phyloP scores from a whole-genome alignment of 768 basidiomycete genomes.

The Lactarius sanguifluus region DNA sequence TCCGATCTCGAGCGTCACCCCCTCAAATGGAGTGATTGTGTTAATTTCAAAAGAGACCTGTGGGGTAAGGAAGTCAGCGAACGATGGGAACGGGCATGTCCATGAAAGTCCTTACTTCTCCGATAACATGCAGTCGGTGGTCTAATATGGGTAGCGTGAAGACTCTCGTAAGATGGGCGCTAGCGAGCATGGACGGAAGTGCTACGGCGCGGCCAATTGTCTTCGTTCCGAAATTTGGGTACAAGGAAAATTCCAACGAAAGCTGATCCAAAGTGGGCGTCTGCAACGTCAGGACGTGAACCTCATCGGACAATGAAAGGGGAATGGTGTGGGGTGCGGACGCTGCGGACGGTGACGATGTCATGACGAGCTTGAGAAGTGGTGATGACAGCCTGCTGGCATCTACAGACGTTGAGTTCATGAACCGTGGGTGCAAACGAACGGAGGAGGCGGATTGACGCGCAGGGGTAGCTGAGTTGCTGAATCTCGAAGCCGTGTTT shows the following conservation, averaged over 20 bases:
- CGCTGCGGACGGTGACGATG: constrained; percentile 77
- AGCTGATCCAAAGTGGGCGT: constrained; percentile 69
- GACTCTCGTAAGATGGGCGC: constrained; percentile 52
- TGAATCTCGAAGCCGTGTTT: constrained; percentile 47
- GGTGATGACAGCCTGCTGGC: constrained; percentile 70
- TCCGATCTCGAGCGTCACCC: constrained; percentile 90
- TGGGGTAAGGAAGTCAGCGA: constrained; percentile 14
- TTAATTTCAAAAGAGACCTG: constrained; percentile 88
- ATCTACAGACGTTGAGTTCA: constrained; percentile 65
- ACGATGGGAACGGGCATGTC: neutral
- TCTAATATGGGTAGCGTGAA: constrained; percentile 83
- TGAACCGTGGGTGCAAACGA: constrained; percentile 71
- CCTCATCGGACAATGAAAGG: constrained; percentile 71
- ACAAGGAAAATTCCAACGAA: constrained; percentile 88
- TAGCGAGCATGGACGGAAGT: constrained; percentile 67
- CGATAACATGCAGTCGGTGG: constrained; percentile 88
- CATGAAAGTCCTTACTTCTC: constrained; percentile 59
- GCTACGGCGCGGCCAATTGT: constrained; percentile 93
- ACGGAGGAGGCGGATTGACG: constrained; percentile 50
- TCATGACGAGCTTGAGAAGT: constrained; percentile 93
- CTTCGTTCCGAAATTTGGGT: constrained; percentile 96
- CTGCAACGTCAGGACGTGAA: constrained; percentile 84
- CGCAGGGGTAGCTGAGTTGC: constrained; percentile 31
- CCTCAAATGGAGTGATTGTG: constrained; percentile 85
- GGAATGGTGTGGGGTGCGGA: constrained; percentile 90